A percentile compares a stretch with the other conserved stretches of the same genome.
Evolutionary conservation across 148 eudicot species (phyloP).

Genomic region (Heliosperma pusillum): DNA sequence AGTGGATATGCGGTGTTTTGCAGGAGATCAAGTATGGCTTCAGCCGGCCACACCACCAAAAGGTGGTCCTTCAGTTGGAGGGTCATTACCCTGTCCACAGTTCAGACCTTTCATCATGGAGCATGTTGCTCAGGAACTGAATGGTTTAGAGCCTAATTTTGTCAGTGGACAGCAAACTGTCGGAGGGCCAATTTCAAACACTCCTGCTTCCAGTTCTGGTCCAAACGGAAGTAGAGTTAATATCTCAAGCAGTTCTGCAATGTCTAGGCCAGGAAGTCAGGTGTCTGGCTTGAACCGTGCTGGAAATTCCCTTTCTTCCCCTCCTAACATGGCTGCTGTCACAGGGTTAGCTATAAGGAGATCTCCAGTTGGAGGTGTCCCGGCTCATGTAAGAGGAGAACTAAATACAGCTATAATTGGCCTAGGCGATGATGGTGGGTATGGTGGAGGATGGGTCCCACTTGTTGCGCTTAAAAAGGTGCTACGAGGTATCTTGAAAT

Average conservation of each 20-base stretch:
- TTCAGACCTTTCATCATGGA: conserved; percentile 99
- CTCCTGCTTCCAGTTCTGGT: conserved; percentile 41
- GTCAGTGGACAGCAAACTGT: conserved; percentile 54
- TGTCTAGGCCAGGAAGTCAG: conserved; percentile 61
- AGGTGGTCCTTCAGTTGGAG: conserved; percentile 87
- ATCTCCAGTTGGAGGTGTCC: conserved; percentile 69
- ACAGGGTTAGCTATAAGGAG: conserved; percentile 64
- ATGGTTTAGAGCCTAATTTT: conserved; percentile 83
- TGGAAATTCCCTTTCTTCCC: conserved; percentile 50
- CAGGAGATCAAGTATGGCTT: conserved; percentile 99
- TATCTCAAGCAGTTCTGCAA: conserved; percentile 42
- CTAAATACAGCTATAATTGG: conserved; percentile 95
- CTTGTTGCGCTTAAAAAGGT: conserved; percentile 98
- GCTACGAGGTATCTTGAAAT: conserved; percentile 87
- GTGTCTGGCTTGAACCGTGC: conserved; percentile 52
- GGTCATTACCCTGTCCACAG: conserved; percentile 97
- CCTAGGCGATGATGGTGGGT: conserved; percentile 99
- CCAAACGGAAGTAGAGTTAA: conserved; percentile 55
- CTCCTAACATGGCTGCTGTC: conserved; percentile 46
- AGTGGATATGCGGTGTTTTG: conserved; percentile 99
- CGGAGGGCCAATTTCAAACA: conserved; percentile 44
- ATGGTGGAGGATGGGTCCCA: conserved; percentile 99
- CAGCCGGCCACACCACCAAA: conserved; percentile 99
- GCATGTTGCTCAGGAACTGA: conserved; percentile 96
- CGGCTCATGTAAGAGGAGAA: conserved; percentile 97